These are phyloP conservation scores for Claviceps africana DNA, from an alignment of 2,329 filamentous ascomycete species.

Conservation along the genomic window DNA sequence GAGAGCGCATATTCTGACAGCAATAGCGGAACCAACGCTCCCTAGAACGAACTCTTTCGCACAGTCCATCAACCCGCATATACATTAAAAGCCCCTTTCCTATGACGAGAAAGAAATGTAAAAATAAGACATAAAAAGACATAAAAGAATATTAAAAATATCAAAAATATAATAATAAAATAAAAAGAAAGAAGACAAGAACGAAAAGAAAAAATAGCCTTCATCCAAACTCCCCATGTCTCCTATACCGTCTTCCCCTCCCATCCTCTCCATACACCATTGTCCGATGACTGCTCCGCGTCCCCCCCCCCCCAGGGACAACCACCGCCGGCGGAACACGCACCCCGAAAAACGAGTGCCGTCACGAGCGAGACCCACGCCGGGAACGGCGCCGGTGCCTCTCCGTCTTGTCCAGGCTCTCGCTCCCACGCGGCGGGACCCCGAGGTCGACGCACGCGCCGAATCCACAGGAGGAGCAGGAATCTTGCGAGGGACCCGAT, in stretches of 20 bases:
- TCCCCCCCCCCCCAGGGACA: background rate
- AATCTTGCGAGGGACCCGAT: constrained; percentile 33
- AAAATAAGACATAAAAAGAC: too few species aligned
- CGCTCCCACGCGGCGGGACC: constrained; percentile 18
- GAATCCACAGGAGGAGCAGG: constrained; percentile 31
- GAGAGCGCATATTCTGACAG: too few species aligned
- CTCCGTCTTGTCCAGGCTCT: constrained; percentile 18
- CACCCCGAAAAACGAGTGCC: background rate
- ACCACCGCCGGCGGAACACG: background rate
- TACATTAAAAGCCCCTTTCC: too few species aligned
- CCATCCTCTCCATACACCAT: background rate
- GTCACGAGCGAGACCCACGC: constrained; percentile 9
- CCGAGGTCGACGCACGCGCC: constrained; percentile 30
- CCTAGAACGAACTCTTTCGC: too few species aligned
- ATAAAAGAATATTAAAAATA: too few species aligned
- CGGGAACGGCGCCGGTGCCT: constrained; percentile 12
- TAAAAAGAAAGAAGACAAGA: too few species aligned
- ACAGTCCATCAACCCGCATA: too few species aligned
- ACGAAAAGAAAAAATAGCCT: too few species aligned
- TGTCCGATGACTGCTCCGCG: background rate
- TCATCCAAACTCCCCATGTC: background rate
- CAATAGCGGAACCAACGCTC: too few species aligned
- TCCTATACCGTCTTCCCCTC: background rate
- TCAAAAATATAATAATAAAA: too few species aligned
- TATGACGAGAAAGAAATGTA: too few species aligned